Evolutionary conservation across 2,329 filamentous ascomycete genomes (phyloP), one percentile per base, ranked within the genome.

Genomic region (Aureobasidium musti): DNA sequence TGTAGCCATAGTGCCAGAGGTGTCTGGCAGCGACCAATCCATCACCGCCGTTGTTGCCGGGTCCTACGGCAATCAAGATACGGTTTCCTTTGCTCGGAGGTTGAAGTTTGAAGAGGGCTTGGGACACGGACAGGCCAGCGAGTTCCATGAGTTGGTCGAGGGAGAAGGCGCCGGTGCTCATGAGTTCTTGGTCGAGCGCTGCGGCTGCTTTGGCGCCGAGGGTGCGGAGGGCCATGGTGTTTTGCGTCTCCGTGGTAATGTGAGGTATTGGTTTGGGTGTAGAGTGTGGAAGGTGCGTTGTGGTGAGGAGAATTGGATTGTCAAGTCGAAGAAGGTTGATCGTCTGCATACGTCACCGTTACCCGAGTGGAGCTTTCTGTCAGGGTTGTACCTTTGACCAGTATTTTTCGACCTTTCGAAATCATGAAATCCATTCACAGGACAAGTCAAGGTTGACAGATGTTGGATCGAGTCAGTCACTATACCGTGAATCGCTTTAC

Each of bases 71-170:
- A 2, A 99, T 84, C 5, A 99, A 84, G 47, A 99, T 81, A 35
- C 89, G 85, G 57, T 84, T 86, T 8, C 93, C 91, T 70, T 85
- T 85, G 67, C 76, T 85, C 0, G 87, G 85, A 0, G 94, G 93
- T 70, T 97, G 93, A 3, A 97, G 84, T 66, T 87, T 87, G 78
- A 91, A 96, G 7, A 98, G 91, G 60, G 90, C 92, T 82, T 98
- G 92, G 14, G 94, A 94, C 30, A 98, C 92, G 0, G 92, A 93
- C 0, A 99, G 84, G 0, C 95, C 95, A 50, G 95, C 95, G 8
- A 99, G 82, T 76, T 98, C 95, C 95, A 99, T 98, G 57, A 99
- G 82, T 79, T 99, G 95, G 75, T 98, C 95, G 65, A 99, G 86
- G 13, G 92, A 96, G 79, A 97, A 99, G 10, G 91, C 92, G 45